These are phyloP conservation scores for Tricholoma terreum DNA, from an alignment of 768 basidiomycete genomes.

Conservation along the genomic window DNA sequence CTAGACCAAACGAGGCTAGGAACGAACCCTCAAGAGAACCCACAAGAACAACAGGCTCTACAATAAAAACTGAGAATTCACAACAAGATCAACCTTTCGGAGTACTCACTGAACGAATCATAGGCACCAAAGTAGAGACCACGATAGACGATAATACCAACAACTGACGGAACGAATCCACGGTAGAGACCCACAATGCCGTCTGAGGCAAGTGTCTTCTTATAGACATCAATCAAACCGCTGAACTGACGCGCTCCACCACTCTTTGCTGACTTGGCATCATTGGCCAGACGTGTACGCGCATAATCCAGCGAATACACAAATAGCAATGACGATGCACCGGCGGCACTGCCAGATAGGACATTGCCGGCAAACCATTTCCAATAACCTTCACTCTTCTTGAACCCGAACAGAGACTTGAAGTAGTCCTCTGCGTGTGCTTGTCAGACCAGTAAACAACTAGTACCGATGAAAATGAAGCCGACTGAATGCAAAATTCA, in stretches of 20 bases:
- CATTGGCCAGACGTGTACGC: constrained; percentile 98
- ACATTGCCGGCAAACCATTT: constrained; percentile 98
- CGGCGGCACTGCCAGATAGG: constrained; percentile 97
- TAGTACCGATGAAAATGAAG: too few species aligned
- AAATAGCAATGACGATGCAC: constrained; percentile 97
- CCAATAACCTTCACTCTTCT: constrained; percentile 97
- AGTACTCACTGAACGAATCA: constrained; percentile 79
- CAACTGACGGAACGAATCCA: constrained; percentile 98
- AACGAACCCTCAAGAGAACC: constrained; percentile 95
- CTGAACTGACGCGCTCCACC: constrained; percentile 97
- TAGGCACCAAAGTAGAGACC: constrained; percentile 99
- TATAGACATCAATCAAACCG: constrained; percentile 96
- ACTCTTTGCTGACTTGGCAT: constrained; percentile 92
- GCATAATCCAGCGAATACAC: constrained; percentile 99
- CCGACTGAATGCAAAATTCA: too few species aligned
- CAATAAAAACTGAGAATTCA: constrained; percentile 20
- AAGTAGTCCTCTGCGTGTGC: constrained; percentile 44
- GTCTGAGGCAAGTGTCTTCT: constrained; percentile 94
- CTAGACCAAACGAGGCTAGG: constrained; percentile 94
- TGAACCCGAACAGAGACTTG: constrained; percentile 98
- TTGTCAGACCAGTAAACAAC: too few species aligned
- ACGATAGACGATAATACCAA: constrained; percentile 99
- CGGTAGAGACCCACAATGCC: constrained; percentile 99
- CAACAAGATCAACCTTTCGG: constrained; percentile 6
- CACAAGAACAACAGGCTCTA: constrained; percentile 96